A percentile compares a stretch with the other conserved stretches of the same genome.
Conservation (phyloP, 306 rosid species). For the Quercus alba region DNA sequence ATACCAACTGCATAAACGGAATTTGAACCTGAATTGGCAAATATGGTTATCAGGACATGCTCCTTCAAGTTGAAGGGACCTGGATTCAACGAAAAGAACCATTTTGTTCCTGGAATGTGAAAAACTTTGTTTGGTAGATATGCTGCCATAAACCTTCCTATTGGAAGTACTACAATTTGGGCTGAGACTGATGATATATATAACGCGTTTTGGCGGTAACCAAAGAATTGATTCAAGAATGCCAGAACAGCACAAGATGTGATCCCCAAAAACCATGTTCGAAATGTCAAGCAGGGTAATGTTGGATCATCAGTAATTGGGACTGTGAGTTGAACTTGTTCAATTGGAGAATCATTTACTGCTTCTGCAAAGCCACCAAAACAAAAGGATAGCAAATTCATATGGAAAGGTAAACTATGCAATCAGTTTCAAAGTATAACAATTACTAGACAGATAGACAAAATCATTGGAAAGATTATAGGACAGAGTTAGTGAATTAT, state of each 20-base stretch:
- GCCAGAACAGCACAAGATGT: slow-evolving; percentile 56
- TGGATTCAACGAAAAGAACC: slow-evolving; percentile 68
- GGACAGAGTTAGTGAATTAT: background rate
- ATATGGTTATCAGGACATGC: slow-evolving; percentile 76
- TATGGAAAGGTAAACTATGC: background rate
- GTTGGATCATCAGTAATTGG: slow-evolving; percentile 64
- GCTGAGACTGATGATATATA: slow-evolving; percentile 56
- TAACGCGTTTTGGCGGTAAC: slow-evolving; percentile 55
- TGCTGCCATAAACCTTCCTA: slow-evolving; percentile 82
- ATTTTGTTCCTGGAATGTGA: slow-evolving; percentile 39
- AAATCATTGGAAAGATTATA: background rate
- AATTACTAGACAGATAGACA: background rate
- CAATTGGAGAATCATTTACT: slow-evolving; percentile 62
- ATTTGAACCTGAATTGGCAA: slow-evolving; percentile 66
- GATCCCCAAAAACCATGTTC: slow-evolving; percentile 80
- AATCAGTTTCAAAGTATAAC: background rate
- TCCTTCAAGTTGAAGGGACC: slow-evolving; percentile 81
- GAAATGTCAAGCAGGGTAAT: slow-evolving; percentile 60
- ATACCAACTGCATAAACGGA: slow-evolving; percentile 70
- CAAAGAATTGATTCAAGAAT: slow-evolving; percentile 72
- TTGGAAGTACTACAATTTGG: slow-evolving; percentile 65
- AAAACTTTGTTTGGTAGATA: slow-evolving; percentile 35
- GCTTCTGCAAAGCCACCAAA: slow-evolving; percentile 18
- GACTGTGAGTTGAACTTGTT: slow-evolving; percentile 76
- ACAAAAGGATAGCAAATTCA: background rate